These are phyloP conservation scores for Exophiala alcalophila DNA, from an alignment of 2,329 filamentous ascomycete genomes.

Conservation along the genomic window DNA sequence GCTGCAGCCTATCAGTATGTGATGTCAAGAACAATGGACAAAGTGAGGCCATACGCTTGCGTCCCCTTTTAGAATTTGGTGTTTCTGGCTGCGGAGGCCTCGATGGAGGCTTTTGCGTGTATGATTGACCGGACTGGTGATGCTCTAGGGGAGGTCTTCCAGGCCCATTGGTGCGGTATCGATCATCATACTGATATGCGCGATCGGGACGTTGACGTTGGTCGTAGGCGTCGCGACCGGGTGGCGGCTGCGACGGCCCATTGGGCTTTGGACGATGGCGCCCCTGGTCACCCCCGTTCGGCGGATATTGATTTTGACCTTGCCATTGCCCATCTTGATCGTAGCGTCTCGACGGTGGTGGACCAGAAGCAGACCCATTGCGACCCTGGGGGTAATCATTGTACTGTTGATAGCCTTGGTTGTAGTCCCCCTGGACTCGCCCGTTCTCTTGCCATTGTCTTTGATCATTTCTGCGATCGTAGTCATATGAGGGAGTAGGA, in stretches of 20 bases:
- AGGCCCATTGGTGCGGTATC: constrained; percentile 23
- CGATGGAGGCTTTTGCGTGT: constrained; percentile 12
- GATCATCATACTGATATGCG: constrained; percentile 28
- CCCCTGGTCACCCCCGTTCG: constrained; percentile 12
- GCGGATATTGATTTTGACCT: constrained; percentile 22
- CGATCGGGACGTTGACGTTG: constrained; percentile 17
- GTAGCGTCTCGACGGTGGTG: constrained; percentile 7
- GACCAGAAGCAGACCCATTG: constrained; percentile 14
- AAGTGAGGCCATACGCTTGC: constrained; percentile 28
- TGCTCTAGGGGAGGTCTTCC: constrained; percentile 18
- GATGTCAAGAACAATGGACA: constrained; percentile 10
- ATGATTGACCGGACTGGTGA: neutral
- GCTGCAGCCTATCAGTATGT: constrained; percentile 23
- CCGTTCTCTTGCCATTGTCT: constrained; percentile 22
- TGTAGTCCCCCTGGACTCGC: constrained; percentile 14
- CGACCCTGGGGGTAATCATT: constrained; percentile 18
- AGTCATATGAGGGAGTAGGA: constrained; percentile 16
- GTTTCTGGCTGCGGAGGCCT: constrained; percentile 16
- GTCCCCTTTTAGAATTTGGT: constrained; percentile 32
- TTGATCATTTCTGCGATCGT: constrained; percentile 21
- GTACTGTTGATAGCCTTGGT: constrained; percentile 20
- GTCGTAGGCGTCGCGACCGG: constrained; percentile 8
- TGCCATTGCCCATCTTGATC: constrained; percentile 20
- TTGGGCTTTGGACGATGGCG: constrained; percentile 9
- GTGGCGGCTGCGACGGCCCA: constrained; percentile 9